phyloP scores from a whole-genome alignment of 768 basidiomycete species.

The Myochromella boudieri region DNA sequence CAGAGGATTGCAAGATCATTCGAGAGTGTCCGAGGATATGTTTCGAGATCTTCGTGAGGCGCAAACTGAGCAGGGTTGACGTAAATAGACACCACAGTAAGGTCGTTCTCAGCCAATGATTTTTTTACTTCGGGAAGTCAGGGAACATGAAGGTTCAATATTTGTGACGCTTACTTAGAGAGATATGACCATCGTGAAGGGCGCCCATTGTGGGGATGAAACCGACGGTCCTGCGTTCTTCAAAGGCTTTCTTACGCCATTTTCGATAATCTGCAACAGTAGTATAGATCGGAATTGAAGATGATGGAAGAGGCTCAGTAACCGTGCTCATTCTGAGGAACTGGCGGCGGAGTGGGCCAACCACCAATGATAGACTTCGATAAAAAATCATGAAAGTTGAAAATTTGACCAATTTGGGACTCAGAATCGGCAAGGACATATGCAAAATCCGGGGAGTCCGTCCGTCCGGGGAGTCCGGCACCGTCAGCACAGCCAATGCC shows the following conservation, averaged over 20 bases:
- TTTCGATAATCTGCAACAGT: conserved; percentile 60
- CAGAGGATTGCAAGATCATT: conserved; percentile 67
- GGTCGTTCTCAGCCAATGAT: conserved; percentile 76
- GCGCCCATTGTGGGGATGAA: conserved; percentile 99
- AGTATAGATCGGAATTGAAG: conserved; percentile 49
- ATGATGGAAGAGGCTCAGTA: conserved; percentile 26
- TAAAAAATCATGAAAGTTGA: no score
- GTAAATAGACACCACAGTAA: conserved; percentile 93
- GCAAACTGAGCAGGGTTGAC: conserved; percentile 99
- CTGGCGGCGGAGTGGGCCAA: no score
- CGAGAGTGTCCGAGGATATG: conserved; percentile 87
- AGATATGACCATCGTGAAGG: conserved; percentile 89
- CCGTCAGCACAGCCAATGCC: no score
- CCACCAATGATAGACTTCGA: no score
- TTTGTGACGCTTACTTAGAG: conserved; percentile 65
- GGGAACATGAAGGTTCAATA: not conserved
- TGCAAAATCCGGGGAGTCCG: no score
- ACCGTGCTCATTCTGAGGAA: conserved; percentile 10
- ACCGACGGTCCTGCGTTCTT: conserved; percentile 69
- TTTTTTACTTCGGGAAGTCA: conserved; percentile 55
- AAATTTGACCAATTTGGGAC: no score
- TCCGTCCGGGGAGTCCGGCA: no score
- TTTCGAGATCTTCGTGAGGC: conserved; percentile 87
- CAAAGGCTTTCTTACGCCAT: conserved; percentile 73
- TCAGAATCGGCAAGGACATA: no score